phyloP scores from a whole-genome alignment of 2,329 filamentous ascomycete species.

The Xylariales sp. region DNA sequence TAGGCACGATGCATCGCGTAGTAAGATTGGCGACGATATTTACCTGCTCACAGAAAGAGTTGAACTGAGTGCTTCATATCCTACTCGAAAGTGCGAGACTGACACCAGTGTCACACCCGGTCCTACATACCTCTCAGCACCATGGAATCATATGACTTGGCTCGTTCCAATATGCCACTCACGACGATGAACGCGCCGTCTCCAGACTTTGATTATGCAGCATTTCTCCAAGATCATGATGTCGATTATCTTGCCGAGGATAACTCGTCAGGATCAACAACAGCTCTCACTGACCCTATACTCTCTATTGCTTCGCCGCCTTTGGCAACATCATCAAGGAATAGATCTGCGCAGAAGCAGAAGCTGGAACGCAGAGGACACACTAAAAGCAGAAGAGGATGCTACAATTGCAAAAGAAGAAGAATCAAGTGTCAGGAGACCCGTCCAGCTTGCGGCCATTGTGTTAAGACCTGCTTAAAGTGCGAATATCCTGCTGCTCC shows the following conservation, averaged over 20 bases:
- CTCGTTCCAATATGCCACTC: not conserved
- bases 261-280: not conserved
- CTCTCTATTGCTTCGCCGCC: not conserved
- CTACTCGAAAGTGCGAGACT: no score
- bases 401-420: slow-evolving; percentile 63
- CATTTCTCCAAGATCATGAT: not conserved
- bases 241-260: slow-evolving; percentile 1
- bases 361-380: slow-evolving; percentile 55
- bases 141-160: not conserved
- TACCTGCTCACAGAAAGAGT: no score
- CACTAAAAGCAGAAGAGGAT: slow-evolving; percentile 61
- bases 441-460: slow-evolving; percentile 59
- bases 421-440: slow-evolving; percentile 67
- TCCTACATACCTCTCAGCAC: no score
- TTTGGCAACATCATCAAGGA: not conserved
- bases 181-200: not conserved
- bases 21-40: no score
- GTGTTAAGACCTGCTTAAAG: slow-evolving; percentile 54
- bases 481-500: slow-evolving; percentile 57
- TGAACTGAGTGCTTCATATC: no score
- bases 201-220: not conserved
- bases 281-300: not conserved
- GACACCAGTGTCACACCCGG: no score
- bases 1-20: no score
- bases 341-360: slow-evolving; percentile 26